A percentile compares a stretch with the other conserved stretches of the same genome.
These are phyloP conservation scores for Turnera subulata DNA, from an alignment of 345 rosid species.

Conservation along the genomic window DNA sequence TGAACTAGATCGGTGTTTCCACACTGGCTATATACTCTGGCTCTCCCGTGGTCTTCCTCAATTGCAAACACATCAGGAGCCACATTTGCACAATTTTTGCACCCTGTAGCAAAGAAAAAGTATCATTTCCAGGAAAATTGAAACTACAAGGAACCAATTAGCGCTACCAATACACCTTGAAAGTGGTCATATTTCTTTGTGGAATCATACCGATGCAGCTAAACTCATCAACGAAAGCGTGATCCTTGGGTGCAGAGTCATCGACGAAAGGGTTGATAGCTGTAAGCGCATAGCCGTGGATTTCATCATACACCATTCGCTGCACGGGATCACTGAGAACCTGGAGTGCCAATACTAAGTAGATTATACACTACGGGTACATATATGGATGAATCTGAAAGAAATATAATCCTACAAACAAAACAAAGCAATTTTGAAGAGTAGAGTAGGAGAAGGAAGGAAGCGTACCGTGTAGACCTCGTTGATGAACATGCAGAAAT, in stretches of 20 bases:
- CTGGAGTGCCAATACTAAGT: too few relatives aligned
- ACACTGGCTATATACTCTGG: conserved; percentile 68
- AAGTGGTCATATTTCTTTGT: too few relatives aligned
- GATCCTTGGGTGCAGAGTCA: conserved; percentile 61
- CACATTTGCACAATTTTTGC: conserved; percentile 90
- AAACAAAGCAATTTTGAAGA: not conserved
- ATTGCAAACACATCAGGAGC: conserved; percentile 64
- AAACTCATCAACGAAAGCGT: conserved; percentile 88
- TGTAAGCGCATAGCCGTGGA: conserved; percentile 82
- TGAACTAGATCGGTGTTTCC: conserved; percentile 56
- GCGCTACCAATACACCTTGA: too few relatives aligned
- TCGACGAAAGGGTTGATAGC: conserved; percentile 85
- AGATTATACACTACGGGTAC: too few relatives aligned
- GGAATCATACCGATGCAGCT: conserved; percentile 74
- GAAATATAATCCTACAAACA: not conserved
- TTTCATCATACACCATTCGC: conserved; percentile 95
- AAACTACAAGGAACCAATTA: not conserved
- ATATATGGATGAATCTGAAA: conserved; percentile 1
- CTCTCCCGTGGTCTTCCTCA: conserved; percentile 96
- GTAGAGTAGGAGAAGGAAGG: not conserved
- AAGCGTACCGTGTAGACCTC: conserved; percentile 76
- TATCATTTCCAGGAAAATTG: too few relatives aligned
- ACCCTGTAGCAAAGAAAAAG: conserved; percentile 44
- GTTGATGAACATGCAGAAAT: conserved; percentile 93
- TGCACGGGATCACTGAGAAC: conserved; percentile 95